These are phyloP conservation scores for Chlamydomonas schloesseri DNA, from an alignment of 139 green algal species.

Conservation along the genomic window DNA sequence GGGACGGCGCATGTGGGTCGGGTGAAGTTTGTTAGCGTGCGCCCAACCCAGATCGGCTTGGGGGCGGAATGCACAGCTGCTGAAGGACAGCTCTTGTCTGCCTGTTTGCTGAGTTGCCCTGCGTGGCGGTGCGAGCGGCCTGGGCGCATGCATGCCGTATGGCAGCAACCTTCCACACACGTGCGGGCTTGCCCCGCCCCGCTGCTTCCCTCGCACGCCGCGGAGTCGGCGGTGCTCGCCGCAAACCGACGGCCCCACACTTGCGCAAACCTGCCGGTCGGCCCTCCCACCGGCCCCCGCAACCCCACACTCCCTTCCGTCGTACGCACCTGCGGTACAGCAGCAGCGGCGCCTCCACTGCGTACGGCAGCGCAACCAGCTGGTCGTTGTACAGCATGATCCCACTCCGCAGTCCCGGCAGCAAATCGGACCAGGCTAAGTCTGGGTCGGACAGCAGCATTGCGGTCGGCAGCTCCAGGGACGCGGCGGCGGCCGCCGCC, in stretches of 20 bases:
- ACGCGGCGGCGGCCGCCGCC: not conserved
- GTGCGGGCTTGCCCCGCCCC: too few relatives aligned
- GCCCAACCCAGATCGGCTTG: not conserved
- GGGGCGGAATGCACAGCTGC: not conserved
- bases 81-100: too few relatives aligned
- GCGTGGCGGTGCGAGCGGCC: too few relatives aligned
- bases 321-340: constrained; percentile 12
- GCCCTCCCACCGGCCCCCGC: not conserved
- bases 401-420: not conserved
- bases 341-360: constrained; percentile 12
- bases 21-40: not conserved
- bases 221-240: too few relatives aligned
- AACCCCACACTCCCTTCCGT: too few relatives aligned
- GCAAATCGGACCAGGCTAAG: constrained; percentile 15
- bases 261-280: too few relatives aligned
- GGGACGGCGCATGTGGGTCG: not conserved
- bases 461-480: not conserved
- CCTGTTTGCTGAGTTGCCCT: too few relatives aligned
- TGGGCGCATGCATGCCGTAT: too few relatives aligned
- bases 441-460: constrained; percentile 3
- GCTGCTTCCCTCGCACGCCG: too few relatives aligned
- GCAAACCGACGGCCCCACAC: not conserved
- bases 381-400: not conserved
- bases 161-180: too few relatives aligned
- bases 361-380: constrained; percentile 25